Conservation (phyloP, 2,329 filamentous ascomycete genomes). For the Grosmannia huntii region DNA sequence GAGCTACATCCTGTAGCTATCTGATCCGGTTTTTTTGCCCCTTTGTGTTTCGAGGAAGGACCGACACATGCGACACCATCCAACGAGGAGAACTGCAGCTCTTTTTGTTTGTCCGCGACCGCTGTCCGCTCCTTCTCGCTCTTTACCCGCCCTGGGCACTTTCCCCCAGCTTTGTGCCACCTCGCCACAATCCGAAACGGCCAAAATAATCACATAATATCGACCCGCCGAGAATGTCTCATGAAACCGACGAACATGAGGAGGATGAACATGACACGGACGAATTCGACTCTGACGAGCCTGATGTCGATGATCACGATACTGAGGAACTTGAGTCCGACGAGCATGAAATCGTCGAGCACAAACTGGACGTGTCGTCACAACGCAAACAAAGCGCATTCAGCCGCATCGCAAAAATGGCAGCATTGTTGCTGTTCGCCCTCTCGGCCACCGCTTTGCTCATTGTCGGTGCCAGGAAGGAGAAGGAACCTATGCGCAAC, state of each 20-base stretch:
- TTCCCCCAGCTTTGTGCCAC: not conserved
- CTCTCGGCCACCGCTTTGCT: not conserved
- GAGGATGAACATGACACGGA: too few species aligned
- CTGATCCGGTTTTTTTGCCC: not conserved
- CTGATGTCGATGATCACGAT: too few species aligned
- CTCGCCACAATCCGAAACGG: not conserved
- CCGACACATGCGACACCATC: not conserved
- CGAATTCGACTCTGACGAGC: too few species aligned
- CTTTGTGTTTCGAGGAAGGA: not conserved
- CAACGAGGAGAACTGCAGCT: not conserved
- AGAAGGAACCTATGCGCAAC: conserved; percentile 14
- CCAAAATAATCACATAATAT: not conserved
- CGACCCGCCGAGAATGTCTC: too few species aligned
- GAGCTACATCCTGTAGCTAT: not conserved
- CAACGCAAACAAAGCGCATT: not conserved
- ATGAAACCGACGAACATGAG: too few species aligned
- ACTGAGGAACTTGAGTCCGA: too few species aligned
- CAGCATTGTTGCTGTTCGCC: not conserved
- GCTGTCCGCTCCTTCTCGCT: not conserved
- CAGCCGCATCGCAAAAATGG: not conserved
- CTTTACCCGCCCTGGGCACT: not conserved
- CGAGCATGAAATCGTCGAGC: too few species aligned
- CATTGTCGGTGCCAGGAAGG: not conserved
- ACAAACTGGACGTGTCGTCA: too few species aligned
- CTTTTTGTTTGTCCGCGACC: not conserved